Evolutionary conservation across 2,329 filamentous ascomycete genomes (phyloP).

Genomic region (Stenocarpella maydis): DNA sequence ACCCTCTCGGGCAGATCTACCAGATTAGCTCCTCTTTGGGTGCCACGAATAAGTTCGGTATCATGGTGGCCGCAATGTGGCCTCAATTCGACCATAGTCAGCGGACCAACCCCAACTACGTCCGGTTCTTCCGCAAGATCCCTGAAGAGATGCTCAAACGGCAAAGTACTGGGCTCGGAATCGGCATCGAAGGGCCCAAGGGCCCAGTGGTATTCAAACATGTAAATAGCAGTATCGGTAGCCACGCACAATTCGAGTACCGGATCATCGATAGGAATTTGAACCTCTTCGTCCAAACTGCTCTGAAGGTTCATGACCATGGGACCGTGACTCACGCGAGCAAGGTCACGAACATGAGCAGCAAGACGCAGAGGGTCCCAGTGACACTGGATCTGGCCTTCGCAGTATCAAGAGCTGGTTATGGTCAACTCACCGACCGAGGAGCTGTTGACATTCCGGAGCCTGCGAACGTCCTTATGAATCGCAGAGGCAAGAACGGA

Average conservation of each 20-base stretch:
- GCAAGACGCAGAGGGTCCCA: not conserved
- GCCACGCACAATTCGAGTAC: conserved; percentile 29
- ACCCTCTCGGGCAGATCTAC: conserved; percentile 35
- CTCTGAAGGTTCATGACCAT: conserved; percentile 16
- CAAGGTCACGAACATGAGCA: conserved; percentile 29
- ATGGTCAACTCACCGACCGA: conserved; percentile 38
- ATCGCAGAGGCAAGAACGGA: not conserved
- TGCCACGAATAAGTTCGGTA: conserved; percentile 27
- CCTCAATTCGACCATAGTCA: conserved; percentile 36
- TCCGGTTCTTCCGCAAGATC: conserved; percentile 35
- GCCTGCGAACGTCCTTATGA: conserved; percentile 25
- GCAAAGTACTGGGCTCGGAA: conserved; percentile 1
- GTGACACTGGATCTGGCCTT: conserved; percentile 28
- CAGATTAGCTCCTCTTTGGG: conserved; percentile 16
- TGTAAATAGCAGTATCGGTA: conserved; percentile 20
- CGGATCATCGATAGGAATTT: not conserved
- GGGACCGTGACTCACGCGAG: conserved; percentile 33
- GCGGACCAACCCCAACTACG: conserved; percentile 33
- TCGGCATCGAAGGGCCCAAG: not conserved
- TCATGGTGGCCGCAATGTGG: conserved; percentile 37
- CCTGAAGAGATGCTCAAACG: conserved; percentile 31
- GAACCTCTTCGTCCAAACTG: conserved; percentile 7
- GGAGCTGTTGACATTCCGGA: conserved; percentile 35
- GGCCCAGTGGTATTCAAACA: conserved; percentile 26
- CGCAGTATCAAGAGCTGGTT: conserved; percentile 38